Conservation (phyloP, 306 rosid species). For the Vigna radiata region DNA sequence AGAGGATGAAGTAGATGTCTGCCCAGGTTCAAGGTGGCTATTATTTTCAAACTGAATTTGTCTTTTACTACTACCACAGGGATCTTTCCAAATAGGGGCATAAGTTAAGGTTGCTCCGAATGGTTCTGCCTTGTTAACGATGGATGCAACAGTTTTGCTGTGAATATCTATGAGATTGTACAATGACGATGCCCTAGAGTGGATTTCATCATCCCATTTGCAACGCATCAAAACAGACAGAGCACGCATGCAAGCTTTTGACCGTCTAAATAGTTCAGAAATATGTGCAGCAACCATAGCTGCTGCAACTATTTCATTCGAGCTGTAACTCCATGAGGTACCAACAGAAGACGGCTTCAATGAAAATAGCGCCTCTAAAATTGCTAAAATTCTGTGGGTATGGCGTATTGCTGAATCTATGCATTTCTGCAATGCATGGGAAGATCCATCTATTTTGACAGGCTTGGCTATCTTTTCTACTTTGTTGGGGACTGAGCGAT, state of each 20-base stretch:
- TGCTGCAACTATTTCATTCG: slow-evolving; percentile 93
- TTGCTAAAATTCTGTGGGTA: slow-evolving; percentile 77
- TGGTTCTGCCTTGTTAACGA: slow-evolving; percentile 83
- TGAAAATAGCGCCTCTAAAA: slow-evolving; percentile 82
- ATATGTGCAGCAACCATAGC: slow-evolving; percentile 97
- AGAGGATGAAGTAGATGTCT: slow-evolving; percentile 46
- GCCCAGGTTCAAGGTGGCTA: slow-evolving; percentile 53
- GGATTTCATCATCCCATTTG: slow-evolving; percentile 81
- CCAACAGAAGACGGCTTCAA: slow-evolving; percentile 90
- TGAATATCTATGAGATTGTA: slow-evolving; percentile 85
- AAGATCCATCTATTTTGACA: slow-evolving; percentile 59
- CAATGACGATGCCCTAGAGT: slow-evolving; percentile 75
- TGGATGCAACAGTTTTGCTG: slow-evolving; percentile 82
- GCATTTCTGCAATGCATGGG: slow-evolving; percentile 56
- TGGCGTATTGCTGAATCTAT: slow-evolving; percentile 72
- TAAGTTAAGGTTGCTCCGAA: slow-evolving; percentile 69
- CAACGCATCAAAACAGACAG: slow-evolving; percentile 76
- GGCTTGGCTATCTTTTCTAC: slow-evolving; percentile 50
- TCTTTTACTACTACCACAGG: slow-evolving; percentile 53
- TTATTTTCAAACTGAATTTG: slow-evolving; percentile 51
- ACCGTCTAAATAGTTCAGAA: slow-evolving; percentile 80
- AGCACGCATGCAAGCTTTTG: slow-evolving; percentile 94
- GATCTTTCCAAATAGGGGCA: slow-evolving; percentile 59
- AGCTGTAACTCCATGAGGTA: slow-evolving; percentile 88
- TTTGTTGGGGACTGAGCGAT: slow-evolving; percentile 50